Conservation (phyloP, 2,329 filamentous ascomycete species). For the Colletotrichum chrysophilum region DNA sequence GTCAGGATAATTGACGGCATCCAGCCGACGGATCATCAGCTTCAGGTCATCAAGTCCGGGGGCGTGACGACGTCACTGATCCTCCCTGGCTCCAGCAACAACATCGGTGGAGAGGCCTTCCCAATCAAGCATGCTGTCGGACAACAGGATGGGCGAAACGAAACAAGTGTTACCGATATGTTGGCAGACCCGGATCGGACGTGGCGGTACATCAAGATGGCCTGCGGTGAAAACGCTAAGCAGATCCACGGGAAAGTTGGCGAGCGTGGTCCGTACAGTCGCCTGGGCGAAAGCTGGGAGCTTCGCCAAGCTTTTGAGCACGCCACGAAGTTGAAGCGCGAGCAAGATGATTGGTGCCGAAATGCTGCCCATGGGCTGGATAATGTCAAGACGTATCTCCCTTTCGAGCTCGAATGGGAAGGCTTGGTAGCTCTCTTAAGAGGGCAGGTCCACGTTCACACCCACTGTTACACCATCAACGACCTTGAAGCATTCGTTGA, state of each 20-base stretch:
- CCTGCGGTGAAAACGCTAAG: conserved; percentile 75
- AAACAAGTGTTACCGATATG: conserved; percentile 67
- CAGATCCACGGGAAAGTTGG: conserved; percentile 61
- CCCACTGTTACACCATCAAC: conserved; percentile 73
- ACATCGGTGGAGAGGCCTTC: conserved; percentile 74
- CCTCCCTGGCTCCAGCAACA: conserved; percentile 72
- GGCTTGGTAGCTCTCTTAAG: conserved; percentile 65
- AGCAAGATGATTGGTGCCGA: conserved; percentile 73
- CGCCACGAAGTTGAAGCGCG: conserved; percentile 58
- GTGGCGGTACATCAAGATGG: conserved; percentile 80
- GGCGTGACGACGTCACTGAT: conserved; percentile 73
- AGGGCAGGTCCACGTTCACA: conserved; percentile 72
- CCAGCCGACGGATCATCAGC: conserved; percentile 66
- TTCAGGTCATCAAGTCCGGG: conserved; percentile 73
- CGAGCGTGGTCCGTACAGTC: conserved; percentile 60
- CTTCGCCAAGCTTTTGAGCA: conserved; percentile 72
- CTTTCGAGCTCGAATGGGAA: conserved; percentile 68
- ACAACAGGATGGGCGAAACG: conserved; percentile 61
- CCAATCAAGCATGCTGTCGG: conserved; percentile 73
- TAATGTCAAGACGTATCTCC: conserved; percentile 61
- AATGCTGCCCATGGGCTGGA: conserved; percentile 57
- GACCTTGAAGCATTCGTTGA: conserved; percentile 74
- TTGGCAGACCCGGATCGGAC: conserved; percentile 68
- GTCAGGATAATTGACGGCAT: conserved; percentile 71
- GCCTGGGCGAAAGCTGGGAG: conserved; percentile 72